Evolutionary conservation across 1,284 basidiomycete species (phyloP), one percentile per base, ranked within the genome.

Genomic region (Mycosarcoma mackinlayi): DNA sequence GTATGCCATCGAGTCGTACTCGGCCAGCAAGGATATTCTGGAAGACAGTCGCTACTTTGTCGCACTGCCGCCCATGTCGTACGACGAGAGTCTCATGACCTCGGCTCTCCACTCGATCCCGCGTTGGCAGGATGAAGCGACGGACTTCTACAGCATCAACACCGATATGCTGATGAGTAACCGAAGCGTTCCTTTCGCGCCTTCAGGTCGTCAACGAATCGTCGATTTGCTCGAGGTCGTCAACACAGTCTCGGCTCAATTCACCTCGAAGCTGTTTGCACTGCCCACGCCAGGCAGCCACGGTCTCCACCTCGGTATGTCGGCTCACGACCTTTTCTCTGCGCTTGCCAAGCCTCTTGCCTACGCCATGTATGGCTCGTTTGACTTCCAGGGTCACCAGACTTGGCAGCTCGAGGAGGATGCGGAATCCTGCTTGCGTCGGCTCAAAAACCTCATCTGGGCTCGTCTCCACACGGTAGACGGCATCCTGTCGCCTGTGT

Each of bases 291-390:
- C 57, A 16, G 56, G 56, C 28, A 53, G 42, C 31, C 61, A 61
- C 40, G 61, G 62, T 11, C 42, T 59, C 11, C 49, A 62, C 25
- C 41, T 73, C 18, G 70, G 70, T 14, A 62, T 69, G 52, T 46
- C 65, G 45, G 38, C 65, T 1, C 19, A 42, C 1, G 61, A 73
- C 11, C 65, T 73, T 30, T 59, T 42, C 25, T 24, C 38, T 8
- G 38, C 46, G 23, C 57, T 69, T 14, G 45, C 70, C 38, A 60
- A 68, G 34, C 61, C 70, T 4, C 70, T 73, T n/a, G 65, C 70
- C 28, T 65, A 60, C 28, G 65, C 66, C 34, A 57, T 73, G 61
- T 68, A 68, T 34, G 70, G 70, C 46, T 57, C 70, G n/a, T 73
- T 61, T 31, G 66, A 61, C 54, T 73, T 64, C 58, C 51, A 65